These are phyloP conservation scores for Aspergillus intermedius DNA, from an alignment of 2,329 filamentous ascomycete species.

Conservation along the genomic window DNA sequence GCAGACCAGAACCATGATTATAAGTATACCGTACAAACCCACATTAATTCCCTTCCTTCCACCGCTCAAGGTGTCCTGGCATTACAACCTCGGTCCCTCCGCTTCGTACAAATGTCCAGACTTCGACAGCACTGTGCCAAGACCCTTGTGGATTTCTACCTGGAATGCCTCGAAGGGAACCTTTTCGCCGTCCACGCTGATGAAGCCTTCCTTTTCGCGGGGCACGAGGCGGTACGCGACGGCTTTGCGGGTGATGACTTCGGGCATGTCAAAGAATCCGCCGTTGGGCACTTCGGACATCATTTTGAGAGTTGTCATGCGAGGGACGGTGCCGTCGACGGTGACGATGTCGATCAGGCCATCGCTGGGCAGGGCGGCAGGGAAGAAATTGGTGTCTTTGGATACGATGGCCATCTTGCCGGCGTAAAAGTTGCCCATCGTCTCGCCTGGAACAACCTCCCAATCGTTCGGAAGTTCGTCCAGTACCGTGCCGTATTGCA, in stretches of 20 bases:
- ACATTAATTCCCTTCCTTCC: too few species aligned
- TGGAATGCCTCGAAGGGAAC: conserved; percentile 86
- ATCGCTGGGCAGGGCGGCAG: conserved; percentile 69
- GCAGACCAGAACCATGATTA: conserved; percentile 12
- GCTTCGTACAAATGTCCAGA: conserved; percentile 65
- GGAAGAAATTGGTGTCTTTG: conserved; percentile 77
- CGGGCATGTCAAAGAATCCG: conserved; percentile 70
- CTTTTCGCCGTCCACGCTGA: conserved; percentile 88
- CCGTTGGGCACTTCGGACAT: conserved; percentile 66
- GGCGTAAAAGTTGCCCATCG: conserved; percentile 84
- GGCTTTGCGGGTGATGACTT: conserved; percentile 77
- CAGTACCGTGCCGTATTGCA: conserved; percentile 73
- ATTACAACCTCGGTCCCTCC: conserved; percentile 22
- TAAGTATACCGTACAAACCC: neutral
- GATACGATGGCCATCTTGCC: conserved; percentile 96
- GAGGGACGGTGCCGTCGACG: conserved; percentile 67
- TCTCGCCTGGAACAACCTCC: conserved; percentile 66
- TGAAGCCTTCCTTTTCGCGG: conserved; percentile 66
- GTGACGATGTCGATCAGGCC: conserved; percentile 79
- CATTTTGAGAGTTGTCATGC: conserved; percentile 60
- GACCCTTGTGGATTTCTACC: conserved; percentile 73
- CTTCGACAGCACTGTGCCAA: conserved; percentile 80
- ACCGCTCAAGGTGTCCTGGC: neutral
- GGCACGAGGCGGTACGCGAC: conserved; percentile 82
- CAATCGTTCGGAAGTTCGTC: conserved; percentile 73